Base-by-base conservation (phyloP, 441 rosid species). In the Populus trichocarpa region DNA sequence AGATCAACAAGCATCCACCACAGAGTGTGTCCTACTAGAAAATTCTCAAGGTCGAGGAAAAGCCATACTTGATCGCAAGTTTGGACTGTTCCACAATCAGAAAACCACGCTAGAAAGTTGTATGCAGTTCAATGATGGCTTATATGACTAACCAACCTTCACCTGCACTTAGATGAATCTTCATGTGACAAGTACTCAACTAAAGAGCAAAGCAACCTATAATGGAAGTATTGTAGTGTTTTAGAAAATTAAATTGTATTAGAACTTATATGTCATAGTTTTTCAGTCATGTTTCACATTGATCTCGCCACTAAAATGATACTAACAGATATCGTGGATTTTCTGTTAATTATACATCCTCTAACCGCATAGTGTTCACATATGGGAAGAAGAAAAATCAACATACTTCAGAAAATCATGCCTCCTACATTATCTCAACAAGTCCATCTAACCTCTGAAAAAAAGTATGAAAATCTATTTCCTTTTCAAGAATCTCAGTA, bases 1-100 rank as follows among this genome's bases (percentile, higher is more conserved):
- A 65, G 7, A 8, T 9, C 18, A 42, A 11, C 13, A 63, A 23
- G 71, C 84, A 79, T 72, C 75, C 40, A 74, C 71, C 77, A 79
- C 16, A 28, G 0, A 53, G 14, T 16, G 42, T 1, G 63, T 75
- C 81, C 70, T 63, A 63, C 67, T 63, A 32, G 72, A 74, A 38
- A 74, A 38, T 50, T 23, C 23, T 69, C 23, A 40, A 22, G 57
- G 32, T 50, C 12, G 53, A 50, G 18, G n/a, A 38, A 66, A 16
- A 46, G 53, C 69, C 65, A 50, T 3, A 6, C 35, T 30, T 16
- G 18, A 68, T 69, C 23, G 3, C 53, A 20, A 10, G 18, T 32
- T 67, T 67, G 33, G 36, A 42, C 64, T 38, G 32, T 22, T 16
- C 70, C 28, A 5, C 22, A 69, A 53, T 18, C 40, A 23, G 28